Base-by-base conservation (phyloP, 371 early-diverging fungal genomes). In the Phascolomyces articulosus region DNA sequence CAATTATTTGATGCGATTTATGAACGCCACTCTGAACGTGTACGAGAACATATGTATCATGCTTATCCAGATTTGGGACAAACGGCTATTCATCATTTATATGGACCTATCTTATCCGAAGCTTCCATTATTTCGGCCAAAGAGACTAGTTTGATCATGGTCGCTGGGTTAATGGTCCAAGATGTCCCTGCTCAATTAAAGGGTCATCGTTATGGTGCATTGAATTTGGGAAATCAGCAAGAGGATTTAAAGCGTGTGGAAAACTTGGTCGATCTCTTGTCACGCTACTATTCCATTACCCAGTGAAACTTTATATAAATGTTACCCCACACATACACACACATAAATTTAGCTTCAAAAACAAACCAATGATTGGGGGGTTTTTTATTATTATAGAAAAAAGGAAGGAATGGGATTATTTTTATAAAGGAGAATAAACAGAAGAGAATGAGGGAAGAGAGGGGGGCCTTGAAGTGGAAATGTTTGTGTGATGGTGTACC, bases 141-240 rank as follows among this genome's bases (percentile, higher is more conserved):
- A 28, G 80, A 79, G 34, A 79, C 80, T 0, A 77, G 77, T 59
- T 54, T 79, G 15, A 58, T 76, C 15, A 56, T 69, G 26, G 70
- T 74, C 10, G 70, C 77, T 4, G 64, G 67, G 16, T 57, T 70
- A 10, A 69, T 73, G 68, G 62, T 60, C 6, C 62, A 67, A 28
- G 65, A 77, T 44, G 58, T 73, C 11, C 75, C 75, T n/a, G 47
- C 67, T 40, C 80, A 79, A 40, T 56, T 77, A 1, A 44, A 58
- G 15, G 73, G 80, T 6, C 80, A 79, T 68, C 57, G 65, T 3
- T 64, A 72, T 54, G 80, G 80, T 20, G 80, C 80, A 16, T 40
- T 69, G 4, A 68, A 79, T 57, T 66, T 72, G 56, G 80, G 80
- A 3, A 72, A 72, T 18, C 62, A 71, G 2, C 41, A 68, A 27